Percentiles rank a stretch among this genome's conserved stretches.
Evolutionary conservation across 192 early-diverging fungal species (phyloP).

Genomic region (Phlyctochytrium planicorne): DNA sequence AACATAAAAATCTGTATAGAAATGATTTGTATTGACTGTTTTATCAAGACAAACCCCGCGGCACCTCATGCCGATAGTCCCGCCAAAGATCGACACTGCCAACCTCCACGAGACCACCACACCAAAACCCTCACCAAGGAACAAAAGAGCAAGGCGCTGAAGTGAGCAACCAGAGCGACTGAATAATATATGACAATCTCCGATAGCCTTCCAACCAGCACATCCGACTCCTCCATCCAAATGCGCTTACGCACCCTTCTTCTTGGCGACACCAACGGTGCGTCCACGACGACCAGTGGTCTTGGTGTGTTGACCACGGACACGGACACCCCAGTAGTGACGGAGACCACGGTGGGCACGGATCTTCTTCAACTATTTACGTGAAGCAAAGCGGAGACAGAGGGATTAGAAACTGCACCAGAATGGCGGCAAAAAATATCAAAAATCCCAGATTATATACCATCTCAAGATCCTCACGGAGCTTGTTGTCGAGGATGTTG

Average conservation of each 20-base stretch:
- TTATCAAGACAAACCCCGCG: no score
- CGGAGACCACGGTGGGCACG: conserved; percentile 98
- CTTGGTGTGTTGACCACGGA: conserved; percentile 99
- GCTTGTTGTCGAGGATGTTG: conserved; percentile 91
- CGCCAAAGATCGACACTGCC: no score
- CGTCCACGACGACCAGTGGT: conserved; percentile 96
- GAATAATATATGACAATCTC: no score
- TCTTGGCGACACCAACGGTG: conserved; percentile 98
- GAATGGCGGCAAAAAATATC: not conserved
- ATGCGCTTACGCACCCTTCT: conserved; percentile 61
- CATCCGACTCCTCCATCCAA: no score
- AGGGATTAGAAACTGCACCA: conserved; percentile 15
- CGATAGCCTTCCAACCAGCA: no score
- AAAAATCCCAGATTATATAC: conserved; percentile 39
- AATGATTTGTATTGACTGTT: no score
- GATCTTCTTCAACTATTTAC: conserved; percentile 91
- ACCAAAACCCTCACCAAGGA: no score
- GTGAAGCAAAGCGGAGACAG: conserved; percentile 7
- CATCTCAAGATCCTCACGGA: conserved; percentile 98
- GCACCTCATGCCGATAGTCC: no score
- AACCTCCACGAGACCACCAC: no score
- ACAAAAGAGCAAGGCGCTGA: no score
- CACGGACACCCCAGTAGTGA: conserved; percentile 97
- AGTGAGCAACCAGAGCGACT: no score
- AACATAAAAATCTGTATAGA: no score